A percentile compares a stretch with the other conserved stretches of the same genome.
Evolutionary conservation across 1,139 yeast species (phyloP).

Genomic region (Kazachstania sp.): DNA sequence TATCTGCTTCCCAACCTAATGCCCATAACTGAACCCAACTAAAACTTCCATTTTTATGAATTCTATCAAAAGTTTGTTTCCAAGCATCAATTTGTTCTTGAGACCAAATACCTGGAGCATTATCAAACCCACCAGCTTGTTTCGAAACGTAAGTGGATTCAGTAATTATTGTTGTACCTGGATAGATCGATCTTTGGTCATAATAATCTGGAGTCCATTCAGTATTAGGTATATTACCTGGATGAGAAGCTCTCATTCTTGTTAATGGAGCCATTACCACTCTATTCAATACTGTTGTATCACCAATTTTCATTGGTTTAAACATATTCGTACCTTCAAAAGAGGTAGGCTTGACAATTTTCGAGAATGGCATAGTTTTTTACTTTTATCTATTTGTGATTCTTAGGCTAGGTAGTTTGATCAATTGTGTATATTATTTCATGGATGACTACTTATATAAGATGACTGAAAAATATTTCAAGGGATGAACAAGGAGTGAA

Average conservation of each 20-base stretch:
- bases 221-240: conserved; percentile 18
- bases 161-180: conserved; percentile 22
- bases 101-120: conserved; percentile 47
- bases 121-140: conserved; percentile 32
- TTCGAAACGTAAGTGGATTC: neutral
- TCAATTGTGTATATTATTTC: no score
- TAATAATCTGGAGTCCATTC: conserved; percentile 28
- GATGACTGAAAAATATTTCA: no score
- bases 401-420: no score
- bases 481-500: no score
- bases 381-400: neutral
- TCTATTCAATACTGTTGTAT: conserved; percentile 32
- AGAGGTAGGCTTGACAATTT: neutral
- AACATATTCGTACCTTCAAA: conserved; percentile 20
- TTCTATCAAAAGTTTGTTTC: conserved; percentile 39
- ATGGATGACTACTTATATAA: no score
- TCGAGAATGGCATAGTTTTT: neutral
- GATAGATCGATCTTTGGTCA: conserved; percentile 25
- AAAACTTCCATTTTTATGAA: conserved; percentile 45
- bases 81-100: conserved; percentile 32
- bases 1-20: conserved; percentile 45
- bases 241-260: conserved; percentile 35
- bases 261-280: conserved; percentile 44
- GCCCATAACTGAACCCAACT: conserved; percentile 50
- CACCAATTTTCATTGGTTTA: conserved; percentile 40